These are phyloP conservation scores for Gynostemma pentaphyllum DNA, from an alignment of 306 rosid species.

Conservation along the genomic window DNA sequence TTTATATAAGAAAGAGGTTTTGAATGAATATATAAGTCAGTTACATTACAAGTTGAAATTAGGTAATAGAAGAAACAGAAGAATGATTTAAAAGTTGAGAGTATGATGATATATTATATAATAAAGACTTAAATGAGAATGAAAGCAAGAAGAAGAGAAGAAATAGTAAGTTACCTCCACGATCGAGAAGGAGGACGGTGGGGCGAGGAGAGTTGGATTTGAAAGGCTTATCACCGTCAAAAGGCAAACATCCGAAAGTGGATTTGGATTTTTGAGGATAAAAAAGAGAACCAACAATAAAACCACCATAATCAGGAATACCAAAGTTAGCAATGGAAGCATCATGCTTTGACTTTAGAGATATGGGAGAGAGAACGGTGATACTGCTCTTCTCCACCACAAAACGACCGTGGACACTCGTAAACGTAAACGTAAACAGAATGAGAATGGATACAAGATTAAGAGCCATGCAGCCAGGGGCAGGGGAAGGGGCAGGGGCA, in stretches of 20 bases:
- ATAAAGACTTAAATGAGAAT: too few relatives aligned
- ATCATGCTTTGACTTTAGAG: slow-evolving; percentile 30
- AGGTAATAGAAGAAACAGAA: not conserved
- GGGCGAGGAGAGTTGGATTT: slow-evolving; percentile 32
- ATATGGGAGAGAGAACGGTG: slow-evolving; percentile 43
- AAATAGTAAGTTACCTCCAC: slow-evolving; percentile 55
- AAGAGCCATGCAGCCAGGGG: slow-evolving; percentile 19
- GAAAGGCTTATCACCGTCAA: slow-evolving; percentile 66
- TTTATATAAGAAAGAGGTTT: not conserved
- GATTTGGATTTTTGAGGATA: slow-evolving; percentile 43
- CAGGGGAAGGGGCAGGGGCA: not conserved
- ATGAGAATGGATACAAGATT: not conserved
- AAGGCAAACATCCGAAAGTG: slow-evolving; percentile 42
- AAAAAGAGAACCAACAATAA: slow-evolving; percentile 47
- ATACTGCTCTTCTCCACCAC: slow-evolving; percentile 81
- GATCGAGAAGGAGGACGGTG: slow-evolving; percentile 58
- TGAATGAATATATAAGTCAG: not conserved
- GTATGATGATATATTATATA: too few relatives aligned
- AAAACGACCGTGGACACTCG: slow-evolving; percentile 38
- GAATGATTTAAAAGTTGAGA: not conserved
- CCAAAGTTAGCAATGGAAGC: slow-evolving; percentile 87
- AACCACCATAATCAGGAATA: slow-evolving; percentile 86
- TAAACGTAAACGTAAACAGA: too few relatives aligned
- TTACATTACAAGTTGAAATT: not conserved
- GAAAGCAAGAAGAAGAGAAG: not conserved